These are phyloP conservation scores for Primulina eburnea DNA, from an alignment of 257 asterid genomes.

Conservation along the genomic window DNA sequence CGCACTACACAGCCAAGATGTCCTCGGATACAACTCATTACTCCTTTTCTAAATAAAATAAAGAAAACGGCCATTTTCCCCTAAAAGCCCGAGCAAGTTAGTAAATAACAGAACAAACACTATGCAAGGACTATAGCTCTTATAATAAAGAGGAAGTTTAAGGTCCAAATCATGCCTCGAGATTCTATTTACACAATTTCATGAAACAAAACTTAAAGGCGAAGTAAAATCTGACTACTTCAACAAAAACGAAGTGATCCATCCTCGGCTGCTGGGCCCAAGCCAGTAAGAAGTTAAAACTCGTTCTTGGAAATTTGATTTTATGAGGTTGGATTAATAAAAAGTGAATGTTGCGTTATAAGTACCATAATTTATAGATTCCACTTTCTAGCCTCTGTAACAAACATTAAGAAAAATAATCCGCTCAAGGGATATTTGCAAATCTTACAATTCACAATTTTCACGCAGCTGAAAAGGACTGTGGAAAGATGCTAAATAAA, in stretches of 20 bases:
- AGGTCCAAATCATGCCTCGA: background rate
- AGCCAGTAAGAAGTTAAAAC: background rate
- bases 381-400: background rate
- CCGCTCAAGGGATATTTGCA: background rate
- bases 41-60: too few relatives aligned
- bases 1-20: too few relatives aligned
- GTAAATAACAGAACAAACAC: background rate
- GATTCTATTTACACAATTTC: background rate
- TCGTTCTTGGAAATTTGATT: too few relatives aligned
- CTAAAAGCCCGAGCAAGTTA: background rate
- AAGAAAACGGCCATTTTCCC: conserved; percentile 6
- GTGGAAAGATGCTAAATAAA: background rate
- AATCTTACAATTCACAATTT: background rate
- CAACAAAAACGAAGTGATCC: background rate
- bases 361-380: background rate
- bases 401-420: background rate
- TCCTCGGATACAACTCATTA: too few relatives aligned
- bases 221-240: background rate
- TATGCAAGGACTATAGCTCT: background rate
- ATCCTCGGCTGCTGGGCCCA: background rate
- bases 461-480: background rate
- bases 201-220: background rate
- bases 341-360: background rate
- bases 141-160: background rate
- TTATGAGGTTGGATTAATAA: background rate